Percentiles rank a stretch among this genome's conserved stretches.
Conservation (phyloP, 23 red algal genomes). For the Pyropia yezoensis region DNA sequence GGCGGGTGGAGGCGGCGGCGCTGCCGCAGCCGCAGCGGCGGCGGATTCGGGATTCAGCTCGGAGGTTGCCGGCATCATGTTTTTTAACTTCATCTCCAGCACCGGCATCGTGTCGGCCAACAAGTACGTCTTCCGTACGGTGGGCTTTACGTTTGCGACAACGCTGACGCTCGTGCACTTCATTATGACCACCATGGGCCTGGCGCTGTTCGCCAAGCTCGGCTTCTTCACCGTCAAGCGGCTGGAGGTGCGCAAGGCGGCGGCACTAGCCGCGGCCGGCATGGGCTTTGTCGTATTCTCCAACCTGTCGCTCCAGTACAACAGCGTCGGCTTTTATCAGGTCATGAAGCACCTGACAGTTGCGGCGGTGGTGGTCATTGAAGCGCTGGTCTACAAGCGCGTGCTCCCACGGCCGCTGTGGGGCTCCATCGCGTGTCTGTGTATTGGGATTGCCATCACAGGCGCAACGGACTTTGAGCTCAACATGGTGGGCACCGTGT, state of each 20-base stretch:
- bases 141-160: slow-evolving; percentile 72
- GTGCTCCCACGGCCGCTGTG: slow-evolving; percentile 31
- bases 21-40: too few relatives aligned
- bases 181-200: slow-evolving; percentile 61
- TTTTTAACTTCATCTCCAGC: slow-evolving; percentile 80
- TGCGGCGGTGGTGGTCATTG: slow-evolving; percentile 76
- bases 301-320: slow-evolving; percentile 91
- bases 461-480: slow-evolving; percentile 60
- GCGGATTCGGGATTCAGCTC: too few relatives aligned
- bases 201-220: slow-evolving; percentile 47
- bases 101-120: slow-evolving; percentile 91
- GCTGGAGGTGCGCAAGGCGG: slow-evolving; percentile 65
- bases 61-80: slow-evolving; percentile 49
- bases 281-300: slow-evolving; percentile 98
- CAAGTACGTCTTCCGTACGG: slow-evolving; percentile 70
- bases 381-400: slow-evolving; percentile 57
- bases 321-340: slow-evolving; percentile 93
- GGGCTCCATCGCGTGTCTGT: slow-evolving; percentile 49
- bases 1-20: neutral
- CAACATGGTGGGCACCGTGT: slow-evolving; percentile 65
- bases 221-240: slow-evolving; percentile 67
- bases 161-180: slow-evolving; percentile 94
- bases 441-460: slow-evolving; percentile 58
- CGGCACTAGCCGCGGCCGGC: slow-evolving; percentile 58
- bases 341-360: slow-evolving; percentile 96